Base-by-base conservation (phyloP, 2,329 filamentous ascomycete species). In the Aureobasidium lini region DNA sequence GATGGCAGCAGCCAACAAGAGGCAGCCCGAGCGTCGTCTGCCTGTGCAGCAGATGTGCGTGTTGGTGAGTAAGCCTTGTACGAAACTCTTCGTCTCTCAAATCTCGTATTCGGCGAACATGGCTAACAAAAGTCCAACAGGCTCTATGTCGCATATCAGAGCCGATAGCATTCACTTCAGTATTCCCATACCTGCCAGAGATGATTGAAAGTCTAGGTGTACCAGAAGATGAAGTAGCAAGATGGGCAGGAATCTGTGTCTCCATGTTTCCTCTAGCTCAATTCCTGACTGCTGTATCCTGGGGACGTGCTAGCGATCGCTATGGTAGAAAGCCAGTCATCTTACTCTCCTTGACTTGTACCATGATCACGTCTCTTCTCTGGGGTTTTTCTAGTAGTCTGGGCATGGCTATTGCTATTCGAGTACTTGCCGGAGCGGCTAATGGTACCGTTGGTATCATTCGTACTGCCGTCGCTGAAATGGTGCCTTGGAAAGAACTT, bases 101-200 rank as follows among this genome's bases (percentile, higher is more conserved):
- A 56, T 59, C 56, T 23, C 46, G 37, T 56, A 54, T n/a, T 39
- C 34, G 15, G 34, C 37, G 42, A 47, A 23, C 67, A 95, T 46
- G 11, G 18, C 40, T 56, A 10, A 56, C 11, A 3, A 3, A 28
- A 10, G 29, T 37, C 7, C 29, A 6, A 31, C 32, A 57, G 54
- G 92, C 90, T 73, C 90, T 96, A 80, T 93, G 93, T 70, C 90
- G 92, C 62, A 84, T 96, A 67, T 89, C 91, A 62, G 92, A 96
- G 74, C 92, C 92, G 28, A 91, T 96, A 66, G 90, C 92, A 57
- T 82, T 95, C 63, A 96, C 91, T 2, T 93, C 89, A 70, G 92
- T 96, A 72, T 95, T 93, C 68, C 92, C 92, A 11, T 96, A 96
- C 86, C 66, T 95, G 83, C 61, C 92, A 86, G 88, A 92, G 73